Evolutionary conservation across 139 green algal species (phyloP).

Genomic region (Chlamydomonas sp.): DNA sequence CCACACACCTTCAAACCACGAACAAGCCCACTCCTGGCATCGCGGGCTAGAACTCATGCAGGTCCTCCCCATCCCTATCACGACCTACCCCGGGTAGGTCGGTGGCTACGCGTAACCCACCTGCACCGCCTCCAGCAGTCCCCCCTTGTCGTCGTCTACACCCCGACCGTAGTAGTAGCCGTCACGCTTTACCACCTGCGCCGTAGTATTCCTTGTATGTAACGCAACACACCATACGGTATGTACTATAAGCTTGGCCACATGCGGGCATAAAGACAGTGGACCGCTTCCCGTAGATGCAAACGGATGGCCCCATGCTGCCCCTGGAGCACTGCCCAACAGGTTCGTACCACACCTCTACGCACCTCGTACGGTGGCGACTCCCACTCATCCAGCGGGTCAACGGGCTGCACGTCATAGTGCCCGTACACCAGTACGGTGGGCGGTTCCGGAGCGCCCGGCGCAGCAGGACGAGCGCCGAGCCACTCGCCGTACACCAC

Average conservation of each 20-base stretch:
- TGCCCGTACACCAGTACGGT: conserved; percentile 84
- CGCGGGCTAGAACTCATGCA: no score
- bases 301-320: no score
- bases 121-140: conserved; percentile 63
- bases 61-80: background rate
- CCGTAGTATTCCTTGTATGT: no score
- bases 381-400: conserved; percentile 70
- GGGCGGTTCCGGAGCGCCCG: conserved; percentile 49
- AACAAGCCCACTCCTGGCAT: no score
- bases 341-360: background rate
- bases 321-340: no score
- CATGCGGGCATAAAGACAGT: no score
- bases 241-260: no score
- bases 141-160: conserved; percentile 72
- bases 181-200: conserved; percentile 31
- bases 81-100: no score
- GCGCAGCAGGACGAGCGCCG: conserved; percentile 27
- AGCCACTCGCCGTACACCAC: conserved; percentile 78
- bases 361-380: conserved; percentile 14
- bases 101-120: conserved; percentile 10
- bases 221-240: no score
- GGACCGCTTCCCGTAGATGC: no score
- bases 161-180: conserved; percentile 69
- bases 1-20: no score
- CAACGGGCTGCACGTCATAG: conserved; percentile 81